Conservation (phyloP, 2,329 filamentous ascomycete species). For the Xylaria multiplex region DNA sequence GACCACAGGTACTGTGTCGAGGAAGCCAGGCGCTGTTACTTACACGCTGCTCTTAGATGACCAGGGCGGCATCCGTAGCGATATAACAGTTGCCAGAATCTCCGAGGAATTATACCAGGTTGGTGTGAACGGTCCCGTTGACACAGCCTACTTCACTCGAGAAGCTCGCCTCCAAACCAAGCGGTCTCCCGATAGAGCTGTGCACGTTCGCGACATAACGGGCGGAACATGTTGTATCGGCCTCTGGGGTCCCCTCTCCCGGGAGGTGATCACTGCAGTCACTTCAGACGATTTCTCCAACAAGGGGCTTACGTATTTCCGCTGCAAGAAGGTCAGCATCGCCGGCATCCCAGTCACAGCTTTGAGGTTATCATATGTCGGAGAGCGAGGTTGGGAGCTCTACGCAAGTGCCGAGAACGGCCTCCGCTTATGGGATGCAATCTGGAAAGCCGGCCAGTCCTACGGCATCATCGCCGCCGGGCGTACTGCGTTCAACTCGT, state of each 20-base stretch:
- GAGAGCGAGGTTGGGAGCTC: constrained; percentile 36
- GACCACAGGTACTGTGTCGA: constrained; percentile 33
- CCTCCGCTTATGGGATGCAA: constrained; percentile 33
- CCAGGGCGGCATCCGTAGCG: constrained; percentile 33
- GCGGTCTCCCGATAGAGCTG: constrained; percentile 16
- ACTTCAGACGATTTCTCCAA: constrained; percentile 35
- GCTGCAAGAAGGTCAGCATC: constrained; percentile 36
- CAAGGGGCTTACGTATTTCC: constrained; percentile 34
- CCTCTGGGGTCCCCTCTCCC: constrained; percentile 34
- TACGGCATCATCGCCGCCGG: constrained; percentile 36
- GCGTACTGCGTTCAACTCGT: constrained; percentile 35
- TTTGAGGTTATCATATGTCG: constrained; percentile 34
- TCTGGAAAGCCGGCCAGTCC: constrained; percentile 33
- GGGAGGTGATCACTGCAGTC: constrained; percentile 25
- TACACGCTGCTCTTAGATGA: constrained; percentile 36
- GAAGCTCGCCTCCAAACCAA: constrained; percentile 33
- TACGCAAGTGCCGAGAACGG: constrained; percentile 37
- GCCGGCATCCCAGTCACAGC: constrained; percentile 34
- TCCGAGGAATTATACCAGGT: constrained; percentile 34
- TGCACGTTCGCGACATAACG: constrained; percentile 35
- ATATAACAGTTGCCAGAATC: constrained; percentile 34
- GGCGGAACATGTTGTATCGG: constrained; percentile 36
- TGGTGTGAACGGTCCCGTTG: constrained; percentile 35
- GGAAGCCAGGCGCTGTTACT: constrained; percentile 36
- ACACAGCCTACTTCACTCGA: constrained; percentile 37